A percentile compares a stretch with the other conserved stretches of the same genome.
Conservation (phyloP, 495 filamentous ascomycete genomes). For the Aspergillus kassunensis region DNA sequence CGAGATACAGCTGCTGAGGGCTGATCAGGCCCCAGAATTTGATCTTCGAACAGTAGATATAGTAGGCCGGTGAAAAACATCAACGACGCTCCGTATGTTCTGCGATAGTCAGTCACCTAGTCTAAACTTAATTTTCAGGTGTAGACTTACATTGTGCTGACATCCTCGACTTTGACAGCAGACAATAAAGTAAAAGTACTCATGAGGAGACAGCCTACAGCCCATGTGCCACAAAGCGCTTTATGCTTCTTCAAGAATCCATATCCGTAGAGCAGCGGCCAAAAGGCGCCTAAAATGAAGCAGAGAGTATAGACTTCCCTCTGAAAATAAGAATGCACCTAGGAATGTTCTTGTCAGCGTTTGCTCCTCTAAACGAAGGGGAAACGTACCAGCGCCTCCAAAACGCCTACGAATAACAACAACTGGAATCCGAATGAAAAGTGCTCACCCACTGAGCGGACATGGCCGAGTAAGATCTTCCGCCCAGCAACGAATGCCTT, state of each 20-base stretch:
- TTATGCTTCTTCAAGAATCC: constrained; percentile 64
- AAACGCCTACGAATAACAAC: constrained; percentile 62
- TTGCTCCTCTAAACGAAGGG: not conserved
- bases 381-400: constrained; percentile 75
- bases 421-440: constrained; percentile 55
- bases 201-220: constrained; percentile 72
- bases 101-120: constrained; percentile 27
- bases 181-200: constrained; percentile 87
- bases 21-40: constrained; percentile 42
- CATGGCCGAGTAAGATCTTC: constrained; percentile 62
- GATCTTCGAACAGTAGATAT: constrained; percentile 80
- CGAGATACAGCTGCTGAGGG: constrained; percentile 25
- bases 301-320: constrained; percentile 82
- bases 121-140: constrained; percentile 21
- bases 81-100: constrained; percentile 68
- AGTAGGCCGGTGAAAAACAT: constrained; percentile 76
- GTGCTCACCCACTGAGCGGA: constrained; percentile 53
- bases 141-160: constrained; percentile 63
- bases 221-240: constrained; percentile 67
- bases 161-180: constrained; percentile 76
- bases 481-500: constrained; percentile 64
- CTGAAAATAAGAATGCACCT: constrained; percentile 84
- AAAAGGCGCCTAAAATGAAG: constrained; percentile 70
- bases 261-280: constrained; percentile 72
- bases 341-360: constrained; percentile 10